Evolutionary conservation across 164 flowering plant species (phyloP).

Genomic region (Chimonanthus salicifolius): DNA sequence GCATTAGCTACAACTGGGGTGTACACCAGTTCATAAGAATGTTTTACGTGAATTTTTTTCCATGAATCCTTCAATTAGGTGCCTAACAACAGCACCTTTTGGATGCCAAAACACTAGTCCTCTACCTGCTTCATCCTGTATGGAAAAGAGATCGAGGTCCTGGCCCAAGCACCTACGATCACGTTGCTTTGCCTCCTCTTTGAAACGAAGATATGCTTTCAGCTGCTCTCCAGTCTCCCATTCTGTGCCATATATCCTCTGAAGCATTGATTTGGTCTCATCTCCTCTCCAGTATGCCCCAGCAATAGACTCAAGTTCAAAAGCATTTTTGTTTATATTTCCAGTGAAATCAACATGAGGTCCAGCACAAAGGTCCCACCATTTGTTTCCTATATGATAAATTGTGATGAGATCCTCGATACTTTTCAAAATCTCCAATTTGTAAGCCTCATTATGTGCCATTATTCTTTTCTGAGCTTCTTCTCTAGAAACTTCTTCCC

Average conservation of each 20-base stretch:
- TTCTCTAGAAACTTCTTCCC: conserved; percentile 84
- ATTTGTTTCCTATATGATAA: conserved; percentile 91
- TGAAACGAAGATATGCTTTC: conserved; percentile 79
- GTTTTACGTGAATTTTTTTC: conserved; percentile 66
- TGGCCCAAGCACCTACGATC: conserved; percentile 91
- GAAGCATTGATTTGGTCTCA: conserved; percentile 79
- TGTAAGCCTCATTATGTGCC: conserved; percentile 83
- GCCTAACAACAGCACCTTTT: conserved; percentile 81
- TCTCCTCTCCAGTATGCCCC: conserved; percentile 99
- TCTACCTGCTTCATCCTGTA: conserved; percentile 99
- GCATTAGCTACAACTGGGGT: conserved; percentile 96
- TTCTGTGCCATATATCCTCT: conserved; percentile 96
- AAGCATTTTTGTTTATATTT: conserved; percentile 72
- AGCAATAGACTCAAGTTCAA: conserved; percentile 94
- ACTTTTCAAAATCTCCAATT: conserved; percentile 84
- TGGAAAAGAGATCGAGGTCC: conserved; percentile 92
- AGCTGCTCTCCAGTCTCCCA: conserved; percentile 92
- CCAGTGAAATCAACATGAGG: conserved; percentile 96
- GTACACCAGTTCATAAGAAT: conserved; percentile 75
- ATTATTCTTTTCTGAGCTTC: conserved; percentile 77
- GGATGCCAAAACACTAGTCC: conserved; percentile 98
- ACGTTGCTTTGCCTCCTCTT: conserved; percentile 91
- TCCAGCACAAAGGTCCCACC: conserved; percentile 99
- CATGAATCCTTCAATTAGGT: conserved; percentile 87
- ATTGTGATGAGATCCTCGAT: conserved; percentile 89